Percentiles rank a stretch among this genome's conserved stretches.
Evolutionary conservation across 2,329 filamentous ascomycete species (phyloP).

Genomic region (Aspergillus sp.): DNA sequence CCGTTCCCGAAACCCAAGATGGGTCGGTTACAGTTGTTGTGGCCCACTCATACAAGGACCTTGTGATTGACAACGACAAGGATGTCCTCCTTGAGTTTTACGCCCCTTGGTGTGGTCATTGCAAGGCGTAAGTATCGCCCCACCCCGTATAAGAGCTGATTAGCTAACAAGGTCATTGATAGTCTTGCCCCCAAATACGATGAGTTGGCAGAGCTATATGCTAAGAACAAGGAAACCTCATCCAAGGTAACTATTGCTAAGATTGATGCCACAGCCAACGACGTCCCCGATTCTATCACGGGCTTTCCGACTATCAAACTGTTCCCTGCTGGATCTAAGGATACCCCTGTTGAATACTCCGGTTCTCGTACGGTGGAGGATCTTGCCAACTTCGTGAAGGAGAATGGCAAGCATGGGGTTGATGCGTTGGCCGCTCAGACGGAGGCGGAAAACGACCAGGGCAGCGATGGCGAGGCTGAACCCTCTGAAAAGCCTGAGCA

Average conservation of each 20-base stretch:
- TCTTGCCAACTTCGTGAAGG: constrained; percentile 85
- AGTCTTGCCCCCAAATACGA: constrained; percentile 68
- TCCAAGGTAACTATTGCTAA: constrained; percentile 73
- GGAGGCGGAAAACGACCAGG: constrained; percentile 46
- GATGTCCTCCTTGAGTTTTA: constrained; percentile 98
- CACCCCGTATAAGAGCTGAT: neutral
- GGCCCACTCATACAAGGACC: constrained; percentile 86
- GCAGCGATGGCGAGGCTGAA: constrained; percentile 24
- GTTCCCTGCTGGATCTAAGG: constrained; percentile 87
- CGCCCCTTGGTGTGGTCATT: constrained; percentile 78
- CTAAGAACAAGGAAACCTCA: constrained; percentile 48
- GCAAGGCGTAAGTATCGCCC: constrained; percentile 56
- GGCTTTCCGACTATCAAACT: constrained; percentile 99
- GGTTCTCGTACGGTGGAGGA: constrained; percentile 89
- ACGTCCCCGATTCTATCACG: constrained; percentile 93
- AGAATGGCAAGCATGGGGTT: constrained; percentile 89
- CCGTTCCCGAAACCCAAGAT: constrained; percentile 89
- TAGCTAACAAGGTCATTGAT: constrained; percentile 10
- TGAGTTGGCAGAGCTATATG: constrained; percentile 60
- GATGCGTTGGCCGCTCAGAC: constrained; percentile 57
- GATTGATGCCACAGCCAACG: constrained; percentile 94
- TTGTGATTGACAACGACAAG: constrained; percentile 92
- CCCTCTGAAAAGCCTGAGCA: constrained; percentile 31
- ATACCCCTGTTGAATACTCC: constrained; percentile 78
- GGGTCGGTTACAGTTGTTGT: constrained; percentile 85